A percentile compares a stretch with the other conserved stretches of the same genome.
These are phyloP conservation scores for Aureobasidium mangrovei DNA, from an alignment of 2,329 filamentous ascomycete genomes.

Conservation along the genomic window DNA sequence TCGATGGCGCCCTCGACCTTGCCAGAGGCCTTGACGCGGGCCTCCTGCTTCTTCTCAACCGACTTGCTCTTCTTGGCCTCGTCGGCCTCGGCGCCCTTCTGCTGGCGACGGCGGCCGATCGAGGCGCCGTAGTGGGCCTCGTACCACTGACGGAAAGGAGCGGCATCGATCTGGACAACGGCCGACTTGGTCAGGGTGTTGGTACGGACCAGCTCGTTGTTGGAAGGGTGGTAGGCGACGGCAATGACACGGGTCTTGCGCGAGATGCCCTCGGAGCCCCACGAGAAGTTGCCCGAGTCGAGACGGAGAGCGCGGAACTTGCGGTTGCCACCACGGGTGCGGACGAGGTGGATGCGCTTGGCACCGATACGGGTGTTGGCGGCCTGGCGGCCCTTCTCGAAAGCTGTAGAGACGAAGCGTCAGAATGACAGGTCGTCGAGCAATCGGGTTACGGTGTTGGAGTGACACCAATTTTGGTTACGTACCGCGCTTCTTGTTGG, in stretches of 20 bases:
- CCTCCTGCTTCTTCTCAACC: conserved; percentile 93
- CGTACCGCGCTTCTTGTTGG: conserved; percentile 52
- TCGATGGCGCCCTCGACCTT: conserved; percentile 91
- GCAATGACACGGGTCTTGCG: conserved; percentile 99
- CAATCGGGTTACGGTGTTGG: conserved; percentile 39
- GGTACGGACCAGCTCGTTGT: conserved; percentile 99
- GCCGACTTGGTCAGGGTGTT: conserved; percentile 99
- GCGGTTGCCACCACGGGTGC: conserved; percentile 96
- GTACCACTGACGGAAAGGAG: conserved; percentile 99
- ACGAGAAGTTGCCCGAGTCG: conserved; percentile 98
- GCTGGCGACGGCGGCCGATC: conserved; percentile 85
- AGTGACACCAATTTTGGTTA: conserved; percentile 10
- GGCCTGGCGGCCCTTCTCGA: conserved; percentile 99
- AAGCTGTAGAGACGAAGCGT: conserved; percentile 65
- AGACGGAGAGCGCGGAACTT: conserved; percentile 99
- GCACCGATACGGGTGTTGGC: conserved; percentile 98
- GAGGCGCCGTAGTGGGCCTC: conserved; percentile 96
- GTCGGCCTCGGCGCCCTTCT: conserved; percentile 59
- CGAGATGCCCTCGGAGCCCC: conserved; percentile 94
- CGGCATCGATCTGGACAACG: conserved; percentile 97
- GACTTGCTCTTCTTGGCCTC: conserved; percentile 88
- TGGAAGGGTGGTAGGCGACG: conserved; percentile 98
- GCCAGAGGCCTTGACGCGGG: conserved; percentile 69
- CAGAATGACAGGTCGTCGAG: conserved; percentile 53
- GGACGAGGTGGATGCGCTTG: conserved; percentile 95